Conservation (phyloP, 1,139 yeast genomes). For the Kodamaea ohmeri region DNA sequence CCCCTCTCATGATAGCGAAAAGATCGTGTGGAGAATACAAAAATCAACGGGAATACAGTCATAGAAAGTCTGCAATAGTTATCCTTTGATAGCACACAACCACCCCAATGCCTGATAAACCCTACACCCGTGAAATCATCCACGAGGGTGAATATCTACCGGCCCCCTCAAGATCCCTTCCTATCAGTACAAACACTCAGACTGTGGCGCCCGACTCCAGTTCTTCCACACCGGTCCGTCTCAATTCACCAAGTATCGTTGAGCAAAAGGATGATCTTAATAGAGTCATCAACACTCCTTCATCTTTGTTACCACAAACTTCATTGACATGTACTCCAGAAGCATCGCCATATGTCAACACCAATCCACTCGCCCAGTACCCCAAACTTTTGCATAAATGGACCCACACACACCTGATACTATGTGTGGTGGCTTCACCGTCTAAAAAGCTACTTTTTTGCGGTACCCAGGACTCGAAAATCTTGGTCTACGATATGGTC, state of each 20-base stretch:
- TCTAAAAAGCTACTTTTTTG: conserved; percentile 63
- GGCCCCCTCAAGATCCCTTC: conserved; percentile 27
- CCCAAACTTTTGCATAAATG: conserved; percentile 58
- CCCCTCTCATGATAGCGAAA: too few relatives aligned
- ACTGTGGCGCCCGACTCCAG: conserved; percentile 14
- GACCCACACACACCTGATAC: conserved; percentile 69
- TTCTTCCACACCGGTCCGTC: conserved; percentile 21
- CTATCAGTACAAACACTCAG: conserved; percentile 24
- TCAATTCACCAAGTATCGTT: conserved; percentile 20
- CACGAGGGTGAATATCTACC: conserved; percentile 36
- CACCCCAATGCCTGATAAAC: conserved; percentile 11
- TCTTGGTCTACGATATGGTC: conserved; percentile 66
- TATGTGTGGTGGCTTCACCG: conserved; percentile 74
- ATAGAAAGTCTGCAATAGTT: not conserved
- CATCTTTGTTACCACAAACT: conserved; percentile 1
- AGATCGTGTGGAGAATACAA: too few relatives aligned
- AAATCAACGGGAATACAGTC: not conserved
- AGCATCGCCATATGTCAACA: conserved; percentile 8
- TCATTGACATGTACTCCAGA: conserved; percentile 2
- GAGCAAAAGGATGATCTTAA: not conserved
- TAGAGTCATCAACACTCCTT: not conserved
- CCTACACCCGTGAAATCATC: conserved; percentile 18
- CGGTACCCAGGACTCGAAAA: conserved; percentile 91
- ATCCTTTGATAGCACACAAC: too few relatives aligned
- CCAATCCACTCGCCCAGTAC: conserved; percentile 1